A percentile compares a stretch with the other conserved stretches of the same genome.
phyloP scores from a whole-genome alignment of 805 yeast species.

The Zygosaccharomyces lentus region DNA sequence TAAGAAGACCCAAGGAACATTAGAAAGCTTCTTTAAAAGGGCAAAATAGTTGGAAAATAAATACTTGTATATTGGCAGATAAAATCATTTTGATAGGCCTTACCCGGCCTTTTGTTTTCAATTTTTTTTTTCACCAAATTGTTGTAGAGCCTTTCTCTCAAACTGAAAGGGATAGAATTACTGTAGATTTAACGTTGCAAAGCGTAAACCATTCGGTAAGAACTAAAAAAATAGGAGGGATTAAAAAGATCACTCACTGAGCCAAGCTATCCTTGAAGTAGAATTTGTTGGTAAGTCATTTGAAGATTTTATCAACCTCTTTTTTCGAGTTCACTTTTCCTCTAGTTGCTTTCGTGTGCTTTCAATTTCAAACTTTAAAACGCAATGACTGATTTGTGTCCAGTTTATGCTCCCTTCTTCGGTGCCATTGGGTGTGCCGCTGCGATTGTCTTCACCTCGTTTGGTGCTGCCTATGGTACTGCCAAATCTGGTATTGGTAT shows the following conservation, averaged over 20 bases:
- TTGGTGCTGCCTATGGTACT: slow-evolving; percentile 99
- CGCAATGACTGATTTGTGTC: slow-evolving; percentile 37
- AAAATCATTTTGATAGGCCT: not conserved
- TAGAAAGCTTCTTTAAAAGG: slow-evolving; percentile 33
- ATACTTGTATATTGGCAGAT: not conserved
- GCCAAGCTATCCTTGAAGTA: not conserved
- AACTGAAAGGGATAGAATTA: slow-evolving; percentile 9
- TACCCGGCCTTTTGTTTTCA: slow-evolving; percentile 14
- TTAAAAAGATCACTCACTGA: not conserved
- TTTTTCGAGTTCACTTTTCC: not conserved
- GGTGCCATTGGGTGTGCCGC: slow-evolving; percentile 99
- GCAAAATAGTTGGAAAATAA: not conserved
- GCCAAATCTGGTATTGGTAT: slow-evolving; percentile 99
- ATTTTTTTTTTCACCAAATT: slow-evolving; percentile 5
- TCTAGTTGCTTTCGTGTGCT: slow-evolving; percentile 1
- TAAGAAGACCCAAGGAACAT: slow-evolving; percentile 31
- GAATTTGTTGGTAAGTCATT: not conserved
- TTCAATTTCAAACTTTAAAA: slow-evolving; percentile 3
- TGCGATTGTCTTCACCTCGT: slow-evolving; percentile 97
- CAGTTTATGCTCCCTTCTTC: slow-evolving; percentile 76
- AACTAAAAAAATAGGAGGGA: not conserved
- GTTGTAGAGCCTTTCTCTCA: slow-evolving; percentile 7
- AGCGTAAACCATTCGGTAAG: not conserved
- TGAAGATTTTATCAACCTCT: not conserved
- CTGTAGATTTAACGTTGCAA: not conserved